Evolutionary conservation across 2,329 filamentous ascomycete genomes (phyloP).

Genomic region (Chaetomium sp.): DNA sequence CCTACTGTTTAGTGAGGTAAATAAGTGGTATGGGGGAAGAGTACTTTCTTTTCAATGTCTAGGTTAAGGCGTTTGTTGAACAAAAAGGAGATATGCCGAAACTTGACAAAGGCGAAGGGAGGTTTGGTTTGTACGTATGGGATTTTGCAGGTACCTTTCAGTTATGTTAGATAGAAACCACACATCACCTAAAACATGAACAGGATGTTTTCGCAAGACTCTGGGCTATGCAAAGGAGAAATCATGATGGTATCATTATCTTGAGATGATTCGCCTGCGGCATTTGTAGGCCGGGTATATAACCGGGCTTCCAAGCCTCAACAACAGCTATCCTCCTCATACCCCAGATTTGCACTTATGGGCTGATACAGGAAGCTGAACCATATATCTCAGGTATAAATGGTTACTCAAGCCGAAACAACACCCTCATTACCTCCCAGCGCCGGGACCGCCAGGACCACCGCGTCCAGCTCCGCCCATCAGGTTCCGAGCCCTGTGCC

Average conservation of each 20-base stretch:
- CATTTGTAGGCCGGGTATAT: too few species aligned
- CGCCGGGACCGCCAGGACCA: slow-evolving; percentile 5
- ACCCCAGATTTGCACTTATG: too few species aligned
- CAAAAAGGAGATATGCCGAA: not conserved
- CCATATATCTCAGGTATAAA: too few species aligned
- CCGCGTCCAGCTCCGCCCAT: slow-evolving; percentile 26
- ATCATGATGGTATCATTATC: too few species aligned
- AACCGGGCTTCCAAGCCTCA: too few species aligned
- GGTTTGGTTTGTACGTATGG: not conserved
- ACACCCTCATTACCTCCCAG: slow-evolving; percentile 8
- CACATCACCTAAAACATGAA: not conserved
- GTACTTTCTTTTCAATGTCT: too few species aligned
- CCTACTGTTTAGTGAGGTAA: too few species aligned
- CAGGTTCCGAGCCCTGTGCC: slow-evolving; percentile 25
- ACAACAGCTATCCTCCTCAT: too few species aligned
- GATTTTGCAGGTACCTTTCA: not conserved
- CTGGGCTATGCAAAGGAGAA: too few species aligned
- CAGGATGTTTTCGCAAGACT: not conserved
- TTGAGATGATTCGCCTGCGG: too few species aligned
- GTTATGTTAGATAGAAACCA: not conserved
- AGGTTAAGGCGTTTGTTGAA: not conserved
- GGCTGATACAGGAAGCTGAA: too few species aligned
- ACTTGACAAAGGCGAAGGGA: not conserved
- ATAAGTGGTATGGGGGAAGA: not conserved
- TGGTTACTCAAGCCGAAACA: not conserved